Evolutionary conservation across 2,329 filamentous ascomycete species (phyloP).

Genomic region (Epichloe glyceriae): DNA sequence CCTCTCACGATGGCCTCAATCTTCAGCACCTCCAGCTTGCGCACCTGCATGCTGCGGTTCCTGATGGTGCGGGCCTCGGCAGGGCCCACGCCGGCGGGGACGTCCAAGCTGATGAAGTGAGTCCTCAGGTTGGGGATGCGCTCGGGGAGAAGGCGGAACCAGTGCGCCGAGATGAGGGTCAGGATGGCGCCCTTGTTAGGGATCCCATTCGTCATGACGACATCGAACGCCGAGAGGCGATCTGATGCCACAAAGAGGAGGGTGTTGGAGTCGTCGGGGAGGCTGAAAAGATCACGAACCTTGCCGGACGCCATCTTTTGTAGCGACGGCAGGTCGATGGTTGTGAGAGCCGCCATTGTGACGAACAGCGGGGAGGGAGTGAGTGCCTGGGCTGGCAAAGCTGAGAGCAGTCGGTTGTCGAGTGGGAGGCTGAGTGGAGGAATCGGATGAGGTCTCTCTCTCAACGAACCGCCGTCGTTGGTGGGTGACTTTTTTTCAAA

Average conservation of each 20-base stretch:
- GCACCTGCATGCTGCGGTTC: conserved; percentile 65
- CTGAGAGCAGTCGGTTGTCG: too few relatives aligned
- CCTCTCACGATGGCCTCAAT: conserved; percentile 49
- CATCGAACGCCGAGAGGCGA: conserved; percentile 91
- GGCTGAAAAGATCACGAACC: conserved; percentile 68
- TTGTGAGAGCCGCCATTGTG: conserved; percentile 14
- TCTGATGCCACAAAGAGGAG: conserved; percentile 79
- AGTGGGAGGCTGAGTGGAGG: too few relatives aligned
- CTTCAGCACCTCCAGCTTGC: conserved; percentile 27
- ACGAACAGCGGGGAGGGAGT: not conserved
- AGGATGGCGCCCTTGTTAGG: conserved; percentile 41
- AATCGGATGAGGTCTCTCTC: too few relatives aligned
- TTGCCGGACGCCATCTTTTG: conserved; percentile 39
- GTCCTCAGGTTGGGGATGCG: conserved; percentile 35
- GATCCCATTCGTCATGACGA: conserved; percentile 63
- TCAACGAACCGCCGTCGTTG: too few relatives aligned
- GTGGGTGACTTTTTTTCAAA: too few relatives aligned
- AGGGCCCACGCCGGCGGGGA: conserved; percentile 22
- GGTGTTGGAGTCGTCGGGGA: conserved; percentile 45
- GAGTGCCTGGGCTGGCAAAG: not conserved
- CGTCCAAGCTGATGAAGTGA: conserved; percentile 36
- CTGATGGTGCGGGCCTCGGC: conserved; percentile 36
- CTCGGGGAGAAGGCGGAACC: conserved; percentile 37
- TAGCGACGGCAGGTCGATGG: conserved; percentile 19
- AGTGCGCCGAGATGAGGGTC: conserved; percentile 33